Conservation (phyloP, 805 yeast genomes). For the Metschnikowia picachoensis region DNA sequence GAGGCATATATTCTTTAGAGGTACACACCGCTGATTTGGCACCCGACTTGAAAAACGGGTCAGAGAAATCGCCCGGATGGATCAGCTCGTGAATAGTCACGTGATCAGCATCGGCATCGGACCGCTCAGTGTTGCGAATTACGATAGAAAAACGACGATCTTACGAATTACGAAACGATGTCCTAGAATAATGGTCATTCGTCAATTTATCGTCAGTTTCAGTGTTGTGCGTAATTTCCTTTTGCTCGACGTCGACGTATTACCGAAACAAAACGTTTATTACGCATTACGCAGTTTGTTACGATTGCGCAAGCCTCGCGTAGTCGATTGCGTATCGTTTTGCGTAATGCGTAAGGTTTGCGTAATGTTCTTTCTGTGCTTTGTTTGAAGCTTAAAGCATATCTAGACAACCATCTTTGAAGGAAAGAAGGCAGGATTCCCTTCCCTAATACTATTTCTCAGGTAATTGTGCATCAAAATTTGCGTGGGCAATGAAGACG, state of each 20-base stretch:
- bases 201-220: too few relatives aligned
- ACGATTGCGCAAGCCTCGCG: background rate
- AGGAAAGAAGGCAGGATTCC: background rate
- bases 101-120: background rate
- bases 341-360: slow-evolving; percentile 2
- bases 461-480: background rate
- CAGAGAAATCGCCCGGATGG: too few relatives aligned
- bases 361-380: background rate
- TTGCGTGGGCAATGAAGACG: background rate
- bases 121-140: too few relatives aligned
- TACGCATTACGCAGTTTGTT: background rate
- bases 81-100: background rate
- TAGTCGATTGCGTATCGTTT: background rate
- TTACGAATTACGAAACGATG: too few relatives aligned
- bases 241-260: background rate
- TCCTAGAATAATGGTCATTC: too few relatives aligned
- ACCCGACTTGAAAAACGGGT: too few relatives aligned
- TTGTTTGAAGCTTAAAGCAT: background rate
- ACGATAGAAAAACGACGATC: too few relatives aligned
- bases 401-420: background rate
- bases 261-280: background rate
- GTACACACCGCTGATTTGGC: too few relatives aligned
- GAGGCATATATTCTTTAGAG: too few relatives aligned
- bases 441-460: background rate
- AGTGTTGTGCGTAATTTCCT: slow-evolving; percentile 1